Base-by-base conservation (phyloP, 176 grass and related monocot genomes). In the Oryza meyeriana region DNA sequence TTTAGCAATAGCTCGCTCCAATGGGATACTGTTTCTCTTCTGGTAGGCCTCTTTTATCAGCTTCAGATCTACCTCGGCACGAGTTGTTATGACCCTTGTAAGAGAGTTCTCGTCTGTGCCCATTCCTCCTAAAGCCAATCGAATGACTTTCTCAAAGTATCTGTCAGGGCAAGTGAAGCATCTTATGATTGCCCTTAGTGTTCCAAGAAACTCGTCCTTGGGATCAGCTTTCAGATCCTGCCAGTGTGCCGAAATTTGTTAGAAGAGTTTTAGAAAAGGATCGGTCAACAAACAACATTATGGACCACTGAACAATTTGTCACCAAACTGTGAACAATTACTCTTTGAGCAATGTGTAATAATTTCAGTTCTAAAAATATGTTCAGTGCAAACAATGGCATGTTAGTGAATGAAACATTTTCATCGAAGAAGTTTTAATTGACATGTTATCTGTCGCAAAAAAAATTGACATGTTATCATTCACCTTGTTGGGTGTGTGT, bases 201-300 rank as follows among this genome's bases (percentile, higher is more conserved):
- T 76, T 10, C 65, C 61, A 18, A 94, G 96, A 64, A 87, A 95
- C 61, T 99, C 93, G 58, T 99, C 89, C 63, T 99, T 90, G 32
- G 88, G 91, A 41, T 99, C 91, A 35, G 83, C 81, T 77, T 95
- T 93, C 66, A 99, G n/a, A 70, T 99, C 89, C 93, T 95, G 44
- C 48, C 27, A 62, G 9, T 73, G 41, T 20, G 26, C 26, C 16
- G 16, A 7, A 16, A 16, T 10, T 22, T 32, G 71, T 73, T 50
- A 78, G 24, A 25, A 67, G 66, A 74, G 22, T 40, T 59, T 36
- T 4, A 85, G 57, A 25, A 63, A 83, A 66, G 10, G 33, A 80
- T 1, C 33, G 12, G 32, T 55, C 40, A 75, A 8, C 12, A 75
- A 26, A 71, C 10, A 76, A 5, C 12, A 18, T n/a, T 50, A 63